These are phyloP conservation scores for Xylaria sp. DNA, from an alignment of 2,329 filamentous ascomycete species.

Conservation along the genomic window DNA sequence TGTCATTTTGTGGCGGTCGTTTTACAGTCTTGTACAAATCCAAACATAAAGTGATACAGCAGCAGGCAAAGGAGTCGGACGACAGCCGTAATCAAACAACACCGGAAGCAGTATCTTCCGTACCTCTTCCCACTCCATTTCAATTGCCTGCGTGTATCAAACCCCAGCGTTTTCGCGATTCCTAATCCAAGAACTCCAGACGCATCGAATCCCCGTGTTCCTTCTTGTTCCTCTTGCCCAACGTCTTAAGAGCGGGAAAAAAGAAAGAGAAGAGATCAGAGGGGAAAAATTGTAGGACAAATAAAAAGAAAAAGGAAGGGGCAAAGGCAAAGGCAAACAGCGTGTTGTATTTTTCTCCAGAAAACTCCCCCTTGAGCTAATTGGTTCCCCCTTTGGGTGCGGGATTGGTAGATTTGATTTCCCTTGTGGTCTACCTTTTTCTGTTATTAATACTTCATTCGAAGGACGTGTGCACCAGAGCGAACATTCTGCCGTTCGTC, in stretches of 20 bases:
- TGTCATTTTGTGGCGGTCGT: conserved; percentile 25
- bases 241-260: neutral
- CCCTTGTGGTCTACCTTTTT: neutral
- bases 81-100: neutral
- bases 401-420: neutral
- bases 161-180: conserved; percentile 6
- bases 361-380: neutral
- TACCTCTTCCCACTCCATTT: neutral
- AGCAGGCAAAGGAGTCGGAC: conserved; percentile 13
- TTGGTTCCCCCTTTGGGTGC: neutral
- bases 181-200: conserved; percentile 17
- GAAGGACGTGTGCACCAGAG: neutral
- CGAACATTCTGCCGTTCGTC: neutral
- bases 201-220: neutral
- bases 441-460: neutral
- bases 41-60: conserved; percentile 15
- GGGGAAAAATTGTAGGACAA: neutral
- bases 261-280: neutral
- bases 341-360: neutral
- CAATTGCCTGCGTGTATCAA: conserved; percentile 6
- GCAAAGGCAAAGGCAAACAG: neutral
- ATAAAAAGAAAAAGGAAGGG: neutral
- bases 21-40: conserved; percentile 32
- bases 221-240: neutral
- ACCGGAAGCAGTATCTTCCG: neutral